A percentile compares a stretch with the other conserved stretches of the same genome.
Evolutionary conservation across 805 yeast genomes (phyloP).

Genomic region (Nakazawaea pomicola): DNA sequence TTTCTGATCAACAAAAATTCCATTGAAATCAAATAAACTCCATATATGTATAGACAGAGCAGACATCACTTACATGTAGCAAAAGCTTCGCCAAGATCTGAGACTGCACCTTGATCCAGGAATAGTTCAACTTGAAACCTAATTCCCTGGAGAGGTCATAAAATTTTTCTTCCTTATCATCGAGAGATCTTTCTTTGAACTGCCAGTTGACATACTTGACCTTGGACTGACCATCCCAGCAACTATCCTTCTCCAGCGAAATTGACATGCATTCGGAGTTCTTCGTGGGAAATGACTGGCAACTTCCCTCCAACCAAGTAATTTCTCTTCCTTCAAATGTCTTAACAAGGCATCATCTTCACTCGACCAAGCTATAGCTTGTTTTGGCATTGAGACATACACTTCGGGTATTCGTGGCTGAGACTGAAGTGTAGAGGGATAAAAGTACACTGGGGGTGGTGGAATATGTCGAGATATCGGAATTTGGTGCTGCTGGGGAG

Average conservation of each 20-base stretch:
- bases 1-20: too few relatives aligned
- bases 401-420: conserved; percentile 3
- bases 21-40: too few relatives aligned
- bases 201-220: background rate
- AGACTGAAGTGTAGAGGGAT: background rate
- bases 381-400: conserved; percentile 15
- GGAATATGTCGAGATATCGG: conserved; percentile 5
- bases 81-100: too few relatives aligned
- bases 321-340: conserved; percentile 75
- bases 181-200: background rate
- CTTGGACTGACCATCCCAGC: conserved; percentile 27
- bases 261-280: conserved; percentile 87
- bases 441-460: conserved; percentile 1
- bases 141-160: background rate
- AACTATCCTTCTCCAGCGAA: conserved; percentile 74
- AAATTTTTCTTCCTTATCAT: background rate
- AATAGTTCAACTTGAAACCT: too few relatives aligned
- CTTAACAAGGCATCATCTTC: conserved; percentile 68
- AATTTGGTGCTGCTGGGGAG: conserved; percentile 3
- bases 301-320: conserved; percentile 87
- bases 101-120: too few relatives aligned
- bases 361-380: conserved; percentile 64
- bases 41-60: too few relatives aligned
- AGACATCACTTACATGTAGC: too few relatives aligned
- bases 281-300: conserved; percentile 72